phyloP scores from a whole-genome alignment of 2,329 filamentous ascomycete genomes.

The Fusarium incarnatum region DNA sequence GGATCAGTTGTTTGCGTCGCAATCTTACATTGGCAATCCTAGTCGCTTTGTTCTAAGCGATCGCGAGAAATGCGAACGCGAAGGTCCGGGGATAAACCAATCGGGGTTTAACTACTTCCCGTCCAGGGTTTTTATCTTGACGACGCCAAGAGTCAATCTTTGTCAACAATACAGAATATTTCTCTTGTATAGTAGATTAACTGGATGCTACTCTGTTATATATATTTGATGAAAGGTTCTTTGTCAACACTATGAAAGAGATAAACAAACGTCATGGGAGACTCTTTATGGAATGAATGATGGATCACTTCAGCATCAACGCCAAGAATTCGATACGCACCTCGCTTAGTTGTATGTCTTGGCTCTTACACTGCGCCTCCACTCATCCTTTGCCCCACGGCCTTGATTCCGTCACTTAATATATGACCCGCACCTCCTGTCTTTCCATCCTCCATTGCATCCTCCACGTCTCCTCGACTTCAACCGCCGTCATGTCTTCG shows the following conservation, averaged over 20 bases:
- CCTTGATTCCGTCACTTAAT: neutral
- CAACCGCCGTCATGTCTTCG: slow-evolving; percentile 13
- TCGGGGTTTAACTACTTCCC: neutral
- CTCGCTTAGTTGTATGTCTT: slow-evolving; percentile 22
- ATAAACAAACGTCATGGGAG: neutral
- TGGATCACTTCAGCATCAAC: neutral
- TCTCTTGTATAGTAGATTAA: neutral
- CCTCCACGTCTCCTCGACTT: too few relatives aligned
- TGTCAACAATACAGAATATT: neutral
- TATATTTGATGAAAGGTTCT: fast-evolving
- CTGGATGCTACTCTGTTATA: neutral
- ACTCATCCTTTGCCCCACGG: slow-evolving; percentile 19
- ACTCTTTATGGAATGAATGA: too few relatives aligned
- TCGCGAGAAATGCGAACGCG: slow-evolving; percentile 3
- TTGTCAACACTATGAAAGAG: neutral
- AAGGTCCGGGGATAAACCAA: neutral
- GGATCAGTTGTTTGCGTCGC: neutral
- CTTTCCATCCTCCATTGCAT: neutral
- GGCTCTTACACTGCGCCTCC: slow-evolving; percentile 26
- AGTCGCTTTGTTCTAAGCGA: neutral
- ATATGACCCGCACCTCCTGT: neutral
- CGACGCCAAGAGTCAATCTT: neutral
- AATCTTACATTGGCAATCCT: neutral
- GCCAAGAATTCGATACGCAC: slow-evolving; percentile 22
- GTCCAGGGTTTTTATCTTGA: neutral